Conservation (phyloP, 352 stramenopile species). For the Peronospora belbahrii region DNA sequence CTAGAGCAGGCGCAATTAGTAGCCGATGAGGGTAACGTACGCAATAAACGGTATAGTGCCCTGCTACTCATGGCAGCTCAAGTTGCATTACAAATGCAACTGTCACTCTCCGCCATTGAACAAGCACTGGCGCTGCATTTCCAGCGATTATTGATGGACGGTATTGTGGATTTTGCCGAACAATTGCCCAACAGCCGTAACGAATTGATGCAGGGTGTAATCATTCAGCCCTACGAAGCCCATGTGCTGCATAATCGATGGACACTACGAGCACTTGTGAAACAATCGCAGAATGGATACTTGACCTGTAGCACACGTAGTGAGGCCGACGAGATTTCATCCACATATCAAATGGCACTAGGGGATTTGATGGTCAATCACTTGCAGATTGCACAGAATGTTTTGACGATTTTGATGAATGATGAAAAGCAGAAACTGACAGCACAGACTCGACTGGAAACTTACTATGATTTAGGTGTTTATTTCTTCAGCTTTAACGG, state of each 20-base stretch:
- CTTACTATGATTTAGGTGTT: conserved; percentile 55
- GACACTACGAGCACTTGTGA: conserved; percentile 63
- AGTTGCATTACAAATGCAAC: conserved; percentile 66
- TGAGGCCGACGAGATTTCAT: conserved; percentile 57
- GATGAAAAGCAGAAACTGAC: conserved; percentile 38
- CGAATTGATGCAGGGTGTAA: conserved; percentile 28
- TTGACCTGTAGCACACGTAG: conserved; percentile 56
- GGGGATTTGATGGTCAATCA: conserved; percentile 51
- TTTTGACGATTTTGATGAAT: conserved; percentile 43
- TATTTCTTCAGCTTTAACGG: conserved; percentile 77
- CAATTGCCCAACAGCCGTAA: conserved; percentile 24
- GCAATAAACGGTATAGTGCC: conserved; percentile 67
- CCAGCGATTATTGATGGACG: conserved; percentile 73
- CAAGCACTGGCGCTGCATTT: conserved; percentile 60
- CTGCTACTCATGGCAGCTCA: conserved; percentile 66
- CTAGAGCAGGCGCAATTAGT: conserved; percentile 79
- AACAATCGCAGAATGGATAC: conserved; percentile 61
- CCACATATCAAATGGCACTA: conserved; percentile 62
- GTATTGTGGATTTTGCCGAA: conserved; percentile 69
- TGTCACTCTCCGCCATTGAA: conserved; percentile 52
- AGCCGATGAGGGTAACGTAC: conserved; percentile 60
- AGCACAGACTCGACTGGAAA: conserved; percentile 42
- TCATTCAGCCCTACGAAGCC: conserved; percentile 38
- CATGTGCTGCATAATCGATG: conserved; percentile 67
- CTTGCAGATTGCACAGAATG: conserved; percentile 52